phyloP scores from a whole-genome alignment of 306 rosid species.

The Arachis hypogaea region DNA sequence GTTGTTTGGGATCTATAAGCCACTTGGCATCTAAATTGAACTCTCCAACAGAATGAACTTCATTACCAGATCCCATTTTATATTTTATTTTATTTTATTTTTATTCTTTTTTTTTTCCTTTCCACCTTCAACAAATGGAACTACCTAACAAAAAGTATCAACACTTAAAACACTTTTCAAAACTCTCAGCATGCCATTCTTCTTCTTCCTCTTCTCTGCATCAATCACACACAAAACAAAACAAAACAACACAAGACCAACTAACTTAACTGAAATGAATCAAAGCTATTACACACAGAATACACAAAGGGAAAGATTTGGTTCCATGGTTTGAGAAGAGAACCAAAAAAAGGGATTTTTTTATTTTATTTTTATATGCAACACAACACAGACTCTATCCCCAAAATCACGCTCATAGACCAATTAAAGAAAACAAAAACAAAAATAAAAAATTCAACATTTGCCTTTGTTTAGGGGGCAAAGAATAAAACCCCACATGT shows the following conservation, averaged over 20 bases:
- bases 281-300: conserved; percentile 14
- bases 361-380: not conserved
- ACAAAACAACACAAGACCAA: conserved; percentile 14
- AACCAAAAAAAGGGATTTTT: not conserved
- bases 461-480: conserved; percentile 59
- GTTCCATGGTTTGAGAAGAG: conserved; percentile 21
- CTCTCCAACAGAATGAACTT: conserved; percentile 73
- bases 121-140: conserved; percentile 21
- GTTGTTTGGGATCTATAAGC: conserved; percentile 84
- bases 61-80: conserved; percentile 90
- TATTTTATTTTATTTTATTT: no score
- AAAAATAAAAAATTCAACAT: conserved; percentile 37
- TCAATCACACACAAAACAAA: conserved; percentile 23
- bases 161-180: conserved; percentile 34
- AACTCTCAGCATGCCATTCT: conserved; percentile 28
- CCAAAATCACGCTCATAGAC: conserved; percentile 55
- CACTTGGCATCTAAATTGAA: conserved; percentile 76
- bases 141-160: conserved; percentile 31
- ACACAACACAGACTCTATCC: conserved; percentile 54
- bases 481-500: conserved; percentile 68
- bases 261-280: conserved; percentile 20
- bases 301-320: not conserved
- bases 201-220: not conserved
- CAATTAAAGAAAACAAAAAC: conserved; percentile 18
- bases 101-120: not conserved